Evolutionary conservation across 140 eudicot genomes (phyloP).

Genomic region (Oenanthe javanica): DNA sequence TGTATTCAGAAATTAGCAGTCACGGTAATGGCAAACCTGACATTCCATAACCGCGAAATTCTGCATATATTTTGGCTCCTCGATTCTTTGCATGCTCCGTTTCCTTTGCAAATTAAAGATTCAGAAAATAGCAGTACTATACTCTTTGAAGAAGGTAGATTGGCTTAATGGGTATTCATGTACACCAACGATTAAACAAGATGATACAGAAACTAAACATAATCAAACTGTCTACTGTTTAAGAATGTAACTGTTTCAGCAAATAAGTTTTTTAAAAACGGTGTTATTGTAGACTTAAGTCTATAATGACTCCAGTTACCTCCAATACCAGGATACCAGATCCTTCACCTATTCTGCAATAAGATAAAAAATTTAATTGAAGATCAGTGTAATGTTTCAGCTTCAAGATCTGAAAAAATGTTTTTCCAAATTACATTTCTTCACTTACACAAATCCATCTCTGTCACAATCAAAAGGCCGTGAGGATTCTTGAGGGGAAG

Average conservation of each 20-base stretch:
- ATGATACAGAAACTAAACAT: too few species aligned
- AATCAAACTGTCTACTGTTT: neutral
- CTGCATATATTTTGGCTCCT: constrained; percentile 84
- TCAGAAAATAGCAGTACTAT: neutral
- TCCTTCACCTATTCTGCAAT: constrained; percentile 92
- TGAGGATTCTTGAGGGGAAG: constrained; percentile 76
- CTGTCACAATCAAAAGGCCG: constrained; percentile 88
- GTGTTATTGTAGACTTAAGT: neutral
- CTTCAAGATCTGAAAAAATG: neutral
- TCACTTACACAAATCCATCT: constrained; percentile 94
- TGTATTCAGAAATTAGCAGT: neutral
- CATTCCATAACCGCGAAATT: constrained; percentile 93
- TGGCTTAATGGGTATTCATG: neutral
- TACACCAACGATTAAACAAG: neutral
- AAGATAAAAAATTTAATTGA: constrained; percentile 9
- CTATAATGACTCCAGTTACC: constrained; percentile 38
- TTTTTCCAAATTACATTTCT: constrained; percentile 3
- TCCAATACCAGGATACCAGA: constrained; percentile 87
- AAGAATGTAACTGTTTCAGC: neutral
- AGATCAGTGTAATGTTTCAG: neutral
- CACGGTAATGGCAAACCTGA: constrained; percentile 48
- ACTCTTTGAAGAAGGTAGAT: constrained; percentile 1
- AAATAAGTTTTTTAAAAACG: neutral
- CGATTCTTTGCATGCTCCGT: constrained; percentile 83
- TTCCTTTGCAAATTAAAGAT: constrained; percentile 30